A percentile compares a stretch with the other conserved stretches of the same genome.
Conservation (phyloP, 495 filamentous ascomycete genomes). For the Aspergillus wentii region DNA sequence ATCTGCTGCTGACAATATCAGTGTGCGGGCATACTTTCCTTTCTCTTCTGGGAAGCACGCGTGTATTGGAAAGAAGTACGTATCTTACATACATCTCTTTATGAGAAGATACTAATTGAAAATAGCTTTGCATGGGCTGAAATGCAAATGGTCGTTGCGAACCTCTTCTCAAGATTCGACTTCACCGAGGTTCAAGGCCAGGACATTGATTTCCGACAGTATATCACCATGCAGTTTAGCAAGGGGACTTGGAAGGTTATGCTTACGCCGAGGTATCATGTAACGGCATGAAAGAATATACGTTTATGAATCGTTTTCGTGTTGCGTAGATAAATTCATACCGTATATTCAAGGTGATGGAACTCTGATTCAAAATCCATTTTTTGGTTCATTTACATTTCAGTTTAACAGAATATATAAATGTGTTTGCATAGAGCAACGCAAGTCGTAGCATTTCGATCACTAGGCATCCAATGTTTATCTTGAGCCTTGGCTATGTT, state of each 20-base stretch:
- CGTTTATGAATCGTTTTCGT: too few species aligned
- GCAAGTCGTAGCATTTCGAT: too few species aligned
- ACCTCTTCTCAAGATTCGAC: slow-evolving; percentile 1
- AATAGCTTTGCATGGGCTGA: slow-evolving; percentile 5
- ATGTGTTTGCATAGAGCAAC: too few species aligned
- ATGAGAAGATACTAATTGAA: background rate
- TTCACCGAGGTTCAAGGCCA: background rate
- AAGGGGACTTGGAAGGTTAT: background rate
- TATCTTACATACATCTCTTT: too few species aligned
- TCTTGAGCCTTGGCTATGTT: too few species aligned
- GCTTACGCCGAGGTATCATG: background rate
- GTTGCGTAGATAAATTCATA: too few species aligned
- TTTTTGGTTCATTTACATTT: too few species aligned
- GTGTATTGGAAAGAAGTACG: slow-evolving; percentile 3
- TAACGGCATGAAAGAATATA: too few species aligned
- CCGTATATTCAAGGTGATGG: too few species aligned
- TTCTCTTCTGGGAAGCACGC: slow-evolving; percentile 3
- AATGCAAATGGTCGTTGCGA: background rate
- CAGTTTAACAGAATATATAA: too few species aligned
- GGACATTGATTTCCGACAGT: slow-evolving; percentile 3
- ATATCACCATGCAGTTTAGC: slow-evolving; percentile 4
- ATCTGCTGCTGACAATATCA: background rate
- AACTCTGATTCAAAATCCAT: too few species aligned
- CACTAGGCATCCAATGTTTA: too few species aligned
- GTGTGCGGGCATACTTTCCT: slow-evolving; percentile 1